A percentile compares a stretch with the other conserved stretches of the same genome.
These are phyloP conservation scores for Euryodendron excelsum DNA, from an alignment of 148 eudicot species.

Conservation along the genomic window DNA sequence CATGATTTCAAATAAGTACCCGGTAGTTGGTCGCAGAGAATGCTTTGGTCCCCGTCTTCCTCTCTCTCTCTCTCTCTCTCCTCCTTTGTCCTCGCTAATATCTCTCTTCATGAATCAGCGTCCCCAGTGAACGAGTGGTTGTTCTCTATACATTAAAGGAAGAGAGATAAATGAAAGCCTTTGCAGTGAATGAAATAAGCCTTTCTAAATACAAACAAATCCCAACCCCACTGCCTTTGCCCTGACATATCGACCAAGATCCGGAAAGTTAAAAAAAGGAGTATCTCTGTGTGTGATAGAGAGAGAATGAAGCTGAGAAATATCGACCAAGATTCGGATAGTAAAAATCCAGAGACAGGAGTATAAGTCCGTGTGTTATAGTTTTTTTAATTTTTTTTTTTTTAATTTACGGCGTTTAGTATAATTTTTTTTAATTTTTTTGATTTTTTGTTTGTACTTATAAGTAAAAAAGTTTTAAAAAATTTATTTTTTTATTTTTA, in stretches of 20 bases:
- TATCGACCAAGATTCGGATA: neutral
- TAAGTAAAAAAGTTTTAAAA: too few relatives aligned
- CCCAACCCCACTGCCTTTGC: neutral
- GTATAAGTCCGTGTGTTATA: too few relatives aligned
- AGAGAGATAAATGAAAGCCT: too few relatives aligned
- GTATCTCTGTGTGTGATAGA: neutral
- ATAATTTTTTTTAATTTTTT: too few relatives aligned
- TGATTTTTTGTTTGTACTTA: too few relatives aligned
- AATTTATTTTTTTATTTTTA: too few relatives aligned
- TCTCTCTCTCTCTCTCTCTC: neutral
- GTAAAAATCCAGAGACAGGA: neutral
- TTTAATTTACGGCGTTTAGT: too few relatives aligned
- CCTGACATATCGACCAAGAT: slow-evolving; percentile 21
- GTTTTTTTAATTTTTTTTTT: too few relatives aligned
- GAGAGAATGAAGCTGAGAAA: neutral
- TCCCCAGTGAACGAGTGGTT: too few relatives aligned
- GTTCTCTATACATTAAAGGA: too few relatives aligned
- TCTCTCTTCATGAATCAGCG: neutral
- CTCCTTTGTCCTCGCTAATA: neutral
- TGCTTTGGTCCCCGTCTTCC: slow-evolving; percentile 8
- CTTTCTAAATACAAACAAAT: neutral
- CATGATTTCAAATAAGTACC: neutral
- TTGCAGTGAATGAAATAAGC: too few relatives aligned
- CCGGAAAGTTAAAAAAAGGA: slow-evolving; percentile 2
- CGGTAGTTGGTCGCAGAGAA: neutral